Evolutionary conservation across 2,329 filamentous ascomycete genomes (phyloP), one percentile per base, ranked within the genome.

Genomic region (Trichoderma koningiopsis): DNA sequence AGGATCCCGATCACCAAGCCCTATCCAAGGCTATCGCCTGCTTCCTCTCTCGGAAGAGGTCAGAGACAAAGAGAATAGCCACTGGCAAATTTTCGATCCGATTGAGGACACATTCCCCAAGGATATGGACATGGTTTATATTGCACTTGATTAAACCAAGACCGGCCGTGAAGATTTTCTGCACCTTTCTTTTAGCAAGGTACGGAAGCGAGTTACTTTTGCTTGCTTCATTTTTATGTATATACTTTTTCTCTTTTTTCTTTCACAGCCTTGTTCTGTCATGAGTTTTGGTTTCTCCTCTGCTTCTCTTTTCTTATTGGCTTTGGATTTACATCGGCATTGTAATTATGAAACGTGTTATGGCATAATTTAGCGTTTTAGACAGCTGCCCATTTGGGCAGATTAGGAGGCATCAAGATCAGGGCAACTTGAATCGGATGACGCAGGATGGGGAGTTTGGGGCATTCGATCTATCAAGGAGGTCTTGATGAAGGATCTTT

Each of bases 41-140:
- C 71, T 78, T 19, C 73, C 72, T 55, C 74, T 75, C 40, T 58
- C 69, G 6, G 75, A 79, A 33, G 75, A 76, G 22, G 70, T 68
- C 35, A 75, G 72, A 43, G 74, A 76, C n/a, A 76, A 72, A 53
- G 75, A 73, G 57, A 73, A 72, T 57, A 73, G 71, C 58, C 75
- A 74, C 33, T 82, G 80, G 79, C 78, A 80, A 63, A 78, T 81
- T n/a, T 71, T 71, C 19, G 76, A 76, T 63, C 76, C 80, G 1
- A 76, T 81, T 22, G 77, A 79, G 69, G 74, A 73, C 57, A 72
- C 74, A 19, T 79, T 81, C 72, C 79, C 80, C 4, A 75, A 76
- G 58, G 76, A 78, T 37, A 79, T 80, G 80, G 80, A 82, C 66
- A 75, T 77, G 56, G 74, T 81, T 47, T 82, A 81, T 70, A 75